Evolutionary conservation across 1,284 basidiomycete species (phyloP), one percentile per base, ranked within the genome.

Genomic region (Ustilago crameri): DNA sequence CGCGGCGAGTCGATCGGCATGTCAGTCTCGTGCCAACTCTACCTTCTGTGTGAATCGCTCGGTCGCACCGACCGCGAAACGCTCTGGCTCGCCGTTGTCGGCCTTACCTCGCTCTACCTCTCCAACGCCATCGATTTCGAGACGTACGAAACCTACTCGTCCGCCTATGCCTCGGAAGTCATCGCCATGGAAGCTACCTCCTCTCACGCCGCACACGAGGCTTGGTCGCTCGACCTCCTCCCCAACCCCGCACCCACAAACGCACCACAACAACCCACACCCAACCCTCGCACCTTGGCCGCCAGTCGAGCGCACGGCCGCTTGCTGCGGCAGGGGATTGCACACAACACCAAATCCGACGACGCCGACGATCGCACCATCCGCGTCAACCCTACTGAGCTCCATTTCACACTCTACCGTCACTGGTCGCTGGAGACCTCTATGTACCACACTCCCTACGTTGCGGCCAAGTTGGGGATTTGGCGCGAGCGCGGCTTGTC

Each of bases 351-450:
- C 20, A 67, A 63, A 32, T 55, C 68, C 9, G 64, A 69, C 34
- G 65, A 73, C 23, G 76, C 81, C 1, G 81, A 82, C 51, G 80
- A 82, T 48, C 52, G 51, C 4, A 46, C 72, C 3, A 78, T 82
- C 24, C 77, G 80, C 15, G 71, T 82, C 35, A 37, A 74, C 20
- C 49, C 62, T 2, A 46, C 71, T 10, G 81, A 82, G 49, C 66
- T 82, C 2, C 68, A 96, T 12, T 98, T 99, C 83, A 93, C 91
- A 84, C 87, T 98, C 47, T 95, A 96, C 83, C 88, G 95, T 51
- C 96, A 98, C 85, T 99, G 96, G 96, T 96, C 91, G 47, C 84
- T 99, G 40, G 98, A 98, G 82, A 94, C 97, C 80, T 90, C 93
- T 12, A 98, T 99, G 95, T 91, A 91, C 80, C 95, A 99, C 83